Base-by-base conservation (phyloP, 495 filamentous ascomycete species). In the Pyronema domesticum region DNA sequence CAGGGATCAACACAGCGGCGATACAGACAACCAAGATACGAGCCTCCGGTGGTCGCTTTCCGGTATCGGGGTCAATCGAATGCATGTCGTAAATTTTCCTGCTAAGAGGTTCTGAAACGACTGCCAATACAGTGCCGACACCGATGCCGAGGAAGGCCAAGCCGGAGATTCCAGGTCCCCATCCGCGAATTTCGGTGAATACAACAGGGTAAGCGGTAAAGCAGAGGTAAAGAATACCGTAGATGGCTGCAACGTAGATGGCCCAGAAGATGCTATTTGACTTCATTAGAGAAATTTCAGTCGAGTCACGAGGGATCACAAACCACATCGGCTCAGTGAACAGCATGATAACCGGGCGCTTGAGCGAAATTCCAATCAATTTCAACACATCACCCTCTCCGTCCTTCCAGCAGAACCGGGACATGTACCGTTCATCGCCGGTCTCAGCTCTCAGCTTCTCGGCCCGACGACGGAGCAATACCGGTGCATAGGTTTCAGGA, bases 181-280 rank as follows among this genome's bases (percentile, higher is more conserved):
- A 94, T 59, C 79, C 79, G 34, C 86, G 83, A 54, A 79, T 62
- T 23, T 77, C 64, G 23, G 77, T 71, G 68, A 85, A 94, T 51
- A 94, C 80, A 53, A 93, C 82, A 5, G 88, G 88, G 59, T 80
- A 81, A 18, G 85, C 85, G 33, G 86, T 80, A 68, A 95, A 94
- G 68, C 86, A 88, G 36, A 93, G 75, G 64, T 93, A 93, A 0
- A 94, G 72, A 50, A 88, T 85, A 13, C 75, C 80, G 65, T 80
- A 79, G 19, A 80, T 71, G 43, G 76, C 64, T 7, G 78, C 77
- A 53, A 83, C 76, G 57, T 83, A 84, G 43, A 81, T 60, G 63
- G 89, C 81, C 76, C 85, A 89, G 64, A 89, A 89, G 63, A 80
- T 76, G 55, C 74, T 75, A 64, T 43, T 13, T n/a, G 7, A 8